These are phyloP conservation scores for Backusella psychrophila DNA, from an alignment of 192 early-diverging fungal species.

Conservation along the genomic window DNA sequence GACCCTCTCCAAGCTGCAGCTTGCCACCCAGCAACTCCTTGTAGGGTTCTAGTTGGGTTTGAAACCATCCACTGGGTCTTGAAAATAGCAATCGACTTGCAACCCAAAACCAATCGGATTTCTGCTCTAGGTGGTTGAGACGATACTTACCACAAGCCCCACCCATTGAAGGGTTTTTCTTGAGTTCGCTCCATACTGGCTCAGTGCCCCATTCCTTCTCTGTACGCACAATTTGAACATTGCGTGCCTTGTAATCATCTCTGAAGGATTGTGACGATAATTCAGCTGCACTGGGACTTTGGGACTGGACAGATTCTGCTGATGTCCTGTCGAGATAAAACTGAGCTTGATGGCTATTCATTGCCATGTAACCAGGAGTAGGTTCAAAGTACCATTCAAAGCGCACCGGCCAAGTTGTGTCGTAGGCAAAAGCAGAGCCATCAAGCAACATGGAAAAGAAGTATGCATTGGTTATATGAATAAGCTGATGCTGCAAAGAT, in stretches of 20 bases:
- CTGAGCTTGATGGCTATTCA: slow-evolving; percentile 21
- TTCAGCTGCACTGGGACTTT: not conserved
- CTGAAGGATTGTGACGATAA: not conserved
- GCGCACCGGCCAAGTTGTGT: slow-evolving; percentile 14
- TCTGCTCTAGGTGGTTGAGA: not conserved
- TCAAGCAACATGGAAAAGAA: slow-evolving; percentile 27
- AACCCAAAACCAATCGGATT: slow-evolving; percentile 35
- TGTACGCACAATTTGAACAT: slow-evolving; percentile 7
- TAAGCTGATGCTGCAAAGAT: slow-evolving; percentile 14
- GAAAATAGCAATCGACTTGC: slow-evolving; percentile 22
- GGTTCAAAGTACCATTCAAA: slow-evolving; percentile 32
- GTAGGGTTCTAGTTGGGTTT: slow-evolving; percentile 14
- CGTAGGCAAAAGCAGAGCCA: slow-evolving; percentile 22
- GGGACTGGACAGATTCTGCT: not conserved
- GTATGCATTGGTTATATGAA: slow-evolving; percentile 18
- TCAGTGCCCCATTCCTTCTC: not conserved
- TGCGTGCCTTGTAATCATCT: not conserved
- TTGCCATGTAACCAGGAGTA: slow-evolving; percentile 17
- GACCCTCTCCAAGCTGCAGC: not conserved
- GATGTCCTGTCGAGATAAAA: slow-evolving; percentile 16
- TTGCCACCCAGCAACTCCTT: slow-evolving; percentile 20
- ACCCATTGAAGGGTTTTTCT: not conserved
- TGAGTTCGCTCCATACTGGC: not conserved
- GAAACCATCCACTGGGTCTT: slow-evolving; percentile 27
- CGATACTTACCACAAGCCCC: slow-evolving; percentile 6